These are phyloP conservation scores for Cairneyella variabilis DNA, from an alignment of 495 filamentous ascomycete species.

Conservation along the genomic window DNA sequence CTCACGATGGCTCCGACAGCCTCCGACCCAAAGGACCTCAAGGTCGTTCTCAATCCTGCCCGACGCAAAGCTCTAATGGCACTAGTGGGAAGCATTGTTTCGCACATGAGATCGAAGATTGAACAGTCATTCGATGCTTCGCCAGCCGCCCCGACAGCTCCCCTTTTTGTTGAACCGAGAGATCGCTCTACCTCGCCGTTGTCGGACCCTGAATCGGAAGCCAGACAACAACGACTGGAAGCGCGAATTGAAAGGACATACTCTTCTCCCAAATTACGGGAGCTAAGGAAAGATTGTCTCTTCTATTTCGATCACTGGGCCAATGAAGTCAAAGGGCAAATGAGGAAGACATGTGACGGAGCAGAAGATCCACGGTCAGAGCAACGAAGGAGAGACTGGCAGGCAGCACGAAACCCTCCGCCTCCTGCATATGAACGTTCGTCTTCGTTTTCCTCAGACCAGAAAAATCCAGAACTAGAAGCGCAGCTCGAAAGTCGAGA, in stretches of 20 bases:
- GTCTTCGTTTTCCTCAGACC: background rate
- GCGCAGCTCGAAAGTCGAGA: constrained; percentile 13
- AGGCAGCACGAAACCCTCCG: constrained; percentile 15
- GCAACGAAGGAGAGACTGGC: constrained; percentile 21
- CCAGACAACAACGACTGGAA: constrained; percentile 15
- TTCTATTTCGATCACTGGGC: constrained; percentile 23
- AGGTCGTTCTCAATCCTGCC: constrained; percentile 20
- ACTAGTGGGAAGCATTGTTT: constrained; percentile 13
- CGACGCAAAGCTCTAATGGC: constrained; percentile 14
- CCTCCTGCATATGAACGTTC: constrained; percentile 23
- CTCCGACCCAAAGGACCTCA: constrained; percentile 24
- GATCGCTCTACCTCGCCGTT: background rate
- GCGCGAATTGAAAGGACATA: constrained; percentile 10
- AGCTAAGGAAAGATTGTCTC: constrained; percentile 16
- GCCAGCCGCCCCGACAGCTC: background rate
- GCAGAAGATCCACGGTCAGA: constrained; percentile 22
- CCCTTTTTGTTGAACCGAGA: background rate
- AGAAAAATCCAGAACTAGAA: constrained; percentile 1
- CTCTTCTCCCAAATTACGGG: constrained; percentile 13
- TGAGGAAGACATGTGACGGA: constrained; percentile 12
- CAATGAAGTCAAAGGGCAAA: constrained; percentile 4
- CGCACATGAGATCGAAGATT: constrained; percentile 21
- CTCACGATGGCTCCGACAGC: constrained; percentile 21
- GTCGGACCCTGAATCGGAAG: constrained; percentile 5
- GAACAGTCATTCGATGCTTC: constrained; percentile 19